These are phyloP conservation scores for Tephrocybe sp. DNA, from an alignment of 768 basidiomycete species.

Conservation along the genomic window DNA sequence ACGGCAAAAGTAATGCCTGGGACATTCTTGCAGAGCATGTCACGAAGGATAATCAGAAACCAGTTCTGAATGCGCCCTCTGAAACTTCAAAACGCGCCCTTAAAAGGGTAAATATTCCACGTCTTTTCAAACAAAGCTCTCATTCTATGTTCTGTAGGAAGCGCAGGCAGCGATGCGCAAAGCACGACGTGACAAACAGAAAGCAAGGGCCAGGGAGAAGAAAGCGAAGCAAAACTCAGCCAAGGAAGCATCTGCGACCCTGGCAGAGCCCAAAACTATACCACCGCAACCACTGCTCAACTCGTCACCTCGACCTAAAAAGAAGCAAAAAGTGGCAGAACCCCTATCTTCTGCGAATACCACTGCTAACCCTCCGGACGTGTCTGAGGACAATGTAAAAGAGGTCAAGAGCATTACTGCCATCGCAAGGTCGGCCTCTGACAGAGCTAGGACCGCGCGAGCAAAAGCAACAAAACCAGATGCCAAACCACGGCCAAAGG, in stretches of 20 bases:
- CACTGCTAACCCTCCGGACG: background rate
- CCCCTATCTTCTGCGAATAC: slow-evolving; percentile 4
- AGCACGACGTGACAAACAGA: slow-evolving; percentile 47
- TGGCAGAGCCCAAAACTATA: background rate
- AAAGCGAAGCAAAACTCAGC: slow-evolving; percentile 22
- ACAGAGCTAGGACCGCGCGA: slow-evolving; percentile 35
- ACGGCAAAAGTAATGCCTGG: slow-evolving; percentile 47
- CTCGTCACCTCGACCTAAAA: slow-evolving; percentile 9
- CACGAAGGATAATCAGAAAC: slow-evolving; percentile 23
- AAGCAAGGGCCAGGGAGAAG: slow-evolving; percentile 28
- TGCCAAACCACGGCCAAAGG: slow-evolving; percentile 14
- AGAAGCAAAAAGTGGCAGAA: slow-evolving; percentile 17
- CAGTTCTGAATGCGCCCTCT: slow-evolving; percentile 17
- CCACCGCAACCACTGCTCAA: background rate
- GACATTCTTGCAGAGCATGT: slow-evolving; percentile 32
- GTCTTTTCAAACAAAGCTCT: background rate
- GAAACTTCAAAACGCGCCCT: slow-evolving; percentile 55
- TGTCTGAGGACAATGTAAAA: slow-evolving; percentile 7
- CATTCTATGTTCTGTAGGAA: slow-evolving; percentile 31
- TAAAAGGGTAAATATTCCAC: slow-evolving; percentile 48
- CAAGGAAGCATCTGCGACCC: background rate
- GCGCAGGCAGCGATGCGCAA: slow-evolving; percentile 41
- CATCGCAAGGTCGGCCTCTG: slow-evolving; percentile 35
- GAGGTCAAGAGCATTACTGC: slow-evolving; percentile 19
- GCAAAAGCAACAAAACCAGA: slow-evolving; percentile 19